Conservation (phyloP, 495 filamentous ascomycete species). For the Penicillium crystallinum region DNA sequence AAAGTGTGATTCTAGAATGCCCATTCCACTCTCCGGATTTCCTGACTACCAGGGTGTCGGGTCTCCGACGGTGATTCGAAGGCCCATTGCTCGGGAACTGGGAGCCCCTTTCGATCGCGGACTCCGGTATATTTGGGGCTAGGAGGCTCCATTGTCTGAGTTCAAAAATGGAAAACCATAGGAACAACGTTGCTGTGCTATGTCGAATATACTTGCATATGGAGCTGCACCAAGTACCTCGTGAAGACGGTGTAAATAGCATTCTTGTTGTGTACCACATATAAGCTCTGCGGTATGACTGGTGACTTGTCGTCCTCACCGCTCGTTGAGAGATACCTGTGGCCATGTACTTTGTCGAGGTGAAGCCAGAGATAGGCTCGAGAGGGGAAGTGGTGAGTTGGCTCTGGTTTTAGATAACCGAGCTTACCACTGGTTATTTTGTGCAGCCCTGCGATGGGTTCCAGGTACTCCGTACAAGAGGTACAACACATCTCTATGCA, state of each 20-base stretch:
- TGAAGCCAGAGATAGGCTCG: background rate
- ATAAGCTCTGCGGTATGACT: background rate
- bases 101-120: background rate
- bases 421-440: background rate
- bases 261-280: background rate
- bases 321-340: conserved; percentile 1
- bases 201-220: conserved; percentile 1
- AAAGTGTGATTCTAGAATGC: background rate
- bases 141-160: background rate
- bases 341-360: background rate
- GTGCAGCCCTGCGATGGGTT: background rate
- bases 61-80: background rate
- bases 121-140: background rate
- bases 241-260: background rate
- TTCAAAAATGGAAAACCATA: no score
- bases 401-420: background rate
- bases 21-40: conserved; percentile 3
- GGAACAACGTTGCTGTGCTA: background rate
- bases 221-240: background rate
- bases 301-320: conserved; percentile 5
- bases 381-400: conserved; percentile 5
- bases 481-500: conserved; percentile 8
- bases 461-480: conserved; percentile 6
- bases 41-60: conserved; percentile 2
- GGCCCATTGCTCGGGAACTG: background rate